phyloP scores from a whole-genome alignment of 139 green algal genomes.

The Pleodorina starrii region DNA sequence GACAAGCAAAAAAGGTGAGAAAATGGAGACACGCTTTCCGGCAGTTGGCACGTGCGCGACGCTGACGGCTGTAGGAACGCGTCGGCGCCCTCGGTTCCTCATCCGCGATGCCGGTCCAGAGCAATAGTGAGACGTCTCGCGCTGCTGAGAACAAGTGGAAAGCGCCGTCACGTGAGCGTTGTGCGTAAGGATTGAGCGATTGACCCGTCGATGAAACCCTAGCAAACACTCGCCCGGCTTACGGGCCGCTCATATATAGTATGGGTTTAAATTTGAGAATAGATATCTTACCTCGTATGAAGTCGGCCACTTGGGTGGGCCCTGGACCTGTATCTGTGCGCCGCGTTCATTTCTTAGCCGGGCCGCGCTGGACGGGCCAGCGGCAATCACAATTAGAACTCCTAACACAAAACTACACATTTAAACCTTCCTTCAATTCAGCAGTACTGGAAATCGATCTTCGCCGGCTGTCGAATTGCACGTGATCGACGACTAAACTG shows the following conservation, averaged over 20 bases:
- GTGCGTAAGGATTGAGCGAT: not conserved
- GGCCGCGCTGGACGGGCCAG: no score
- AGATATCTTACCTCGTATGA: not conserved
- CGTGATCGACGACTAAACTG: no score
- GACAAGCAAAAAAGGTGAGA: no score
- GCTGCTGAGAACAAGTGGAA: not conserved
- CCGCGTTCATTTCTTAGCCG: no score
- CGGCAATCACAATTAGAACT: no score
- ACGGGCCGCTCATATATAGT: not conserved
- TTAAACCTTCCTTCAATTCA: no score
- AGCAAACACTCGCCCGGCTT: not conserved
- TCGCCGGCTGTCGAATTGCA: no score
- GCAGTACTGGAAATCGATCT: not conserved
- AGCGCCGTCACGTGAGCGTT: not conserved
- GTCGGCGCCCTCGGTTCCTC: not conserved
- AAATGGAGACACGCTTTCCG: no score
- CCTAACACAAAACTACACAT: no score
- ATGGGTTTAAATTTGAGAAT: not conserved
- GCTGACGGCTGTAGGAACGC: no score
- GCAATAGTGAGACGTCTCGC: not conserved
- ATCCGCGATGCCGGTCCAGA: not conserved
- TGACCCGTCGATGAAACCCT: not conserved
- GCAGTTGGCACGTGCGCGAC: no score
- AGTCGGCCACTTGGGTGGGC: not conserved
- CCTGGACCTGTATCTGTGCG: not conserved